These are phyloP conservation scores for Fusarium sp. DNA, from an alignment of 2,329 filamentous ascomycete species.

Conservation along the genomic window DNA sequence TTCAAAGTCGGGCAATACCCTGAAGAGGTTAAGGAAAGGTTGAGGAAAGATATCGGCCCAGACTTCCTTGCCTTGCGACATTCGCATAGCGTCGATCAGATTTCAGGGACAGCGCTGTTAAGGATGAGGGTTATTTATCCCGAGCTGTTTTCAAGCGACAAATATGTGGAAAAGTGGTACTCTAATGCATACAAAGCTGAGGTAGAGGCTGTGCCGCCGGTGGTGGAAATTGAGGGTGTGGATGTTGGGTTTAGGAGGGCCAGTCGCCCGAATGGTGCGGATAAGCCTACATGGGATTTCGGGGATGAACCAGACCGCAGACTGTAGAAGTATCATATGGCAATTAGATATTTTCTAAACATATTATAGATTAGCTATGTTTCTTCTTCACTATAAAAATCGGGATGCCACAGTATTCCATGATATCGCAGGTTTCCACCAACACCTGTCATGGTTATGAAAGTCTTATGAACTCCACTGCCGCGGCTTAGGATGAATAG, in stretches of 20 bases:
- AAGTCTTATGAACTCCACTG: no score
- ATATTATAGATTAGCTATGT: rapidly evolving
- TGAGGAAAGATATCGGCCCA: conserved; percentile 62
- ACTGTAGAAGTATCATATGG: conserved; percentile 2
- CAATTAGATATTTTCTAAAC: rapidly evolving
- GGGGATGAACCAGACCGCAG: conserved; percentile 27
- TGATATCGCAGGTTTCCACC: background rate
- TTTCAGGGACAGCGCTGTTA: conserved; percentile 69
- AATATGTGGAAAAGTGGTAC: conserved; percentile 41
- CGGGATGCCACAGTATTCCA: background rate
- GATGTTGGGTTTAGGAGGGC: conserved; percentile 58
- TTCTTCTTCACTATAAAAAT: no score
- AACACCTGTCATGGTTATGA: no score
- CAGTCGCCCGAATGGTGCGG: conserved; percentile 65
- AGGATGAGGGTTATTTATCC: conserved; percentile 47
- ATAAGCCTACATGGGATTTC: conserved; percentile 68
- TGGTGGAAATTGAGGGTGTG: conserved; percentile 59
- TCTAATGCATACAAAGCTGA: conserved; percentile 42
- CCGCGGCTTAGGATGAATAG: background rate
- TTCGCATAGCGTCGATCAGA: conserved; percentile 73
- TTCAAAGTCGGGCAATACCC: conserved; percentile 71
- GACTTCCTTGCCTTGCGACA: conserved; percentile 70
- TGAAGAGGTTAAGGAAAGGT: conserved; percentile 61
- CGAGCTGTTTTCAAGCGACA: conserved; percentile 26
- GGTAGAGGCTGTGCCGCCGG: conserved; percentile 59